Evolutionary conservation across 2,329 filamentous ascomycete species (phyloP).

Genomic region (Ilyonectria sp.): DNA sequence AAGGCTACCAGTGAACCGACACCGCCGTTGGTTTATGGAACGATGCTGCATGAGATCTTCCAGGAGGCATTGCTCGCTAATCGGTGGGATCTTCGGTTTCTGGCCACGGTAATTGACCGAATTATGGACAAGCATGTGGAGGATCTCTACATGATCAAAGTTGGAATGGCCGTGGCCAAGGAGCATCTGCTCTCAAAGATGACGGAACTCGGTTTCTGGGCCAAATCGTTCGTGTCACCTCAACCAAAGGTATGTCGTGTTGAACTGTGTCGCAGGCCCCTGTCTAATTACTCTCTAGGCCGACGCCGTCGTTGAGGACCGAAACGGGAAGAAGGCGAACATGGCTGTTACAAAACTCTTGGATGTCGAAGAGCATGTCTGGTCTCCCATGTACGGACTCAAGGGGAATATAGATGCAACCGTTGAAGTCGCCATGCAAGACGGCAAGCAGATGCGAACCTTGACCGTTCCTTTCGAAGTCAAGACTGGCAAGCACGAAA

Average conservation of each 20-base stretch:
- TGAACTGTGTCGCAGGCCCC: background rate
- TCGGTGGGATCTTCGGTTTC: constrained; percentile 80
- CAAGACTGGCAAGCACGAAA: constrained; percentile 92
- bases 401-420: constrained; percentile 99
- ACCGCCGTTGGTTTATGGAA: constrained; percentile 89
- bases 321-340: constrained; percentile 81
- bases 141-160: constrained; percentile 89
- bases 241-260: constrained; percentile 72
- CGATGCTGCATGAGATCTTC: constrained; percentile 94
- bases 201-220: constrained; percentile 86
- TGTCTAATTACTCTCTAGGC: constrained; percentile 60
- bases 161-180: constrained; percentile 79
- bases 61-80: constrained; percentile 91
- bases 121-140: constrained; percentile 86
- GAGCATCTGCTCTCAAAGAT: constrained; percentile 89
- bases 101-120: constrained; percentile 76
- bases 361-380: constrained; percentile 97
- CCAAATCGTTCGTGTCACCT: constrained; percentile 81
- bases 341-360: constrained; percentile 95
- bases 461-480: constrained; percentile 94
- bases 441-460: constrained; percentile 75
- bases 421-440: constrained; percentile 86
- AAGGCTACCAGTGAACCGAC: constrained; percentile 89
- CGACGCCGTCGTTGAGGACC: constrained; percentile 83
- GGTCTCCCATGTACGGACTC: constrained; percentile 97